Evolutionary conservation across 2,329 filamentous ascomycete species (phyloP).

Genomic region (Sphaerulina populicola): DNA sequence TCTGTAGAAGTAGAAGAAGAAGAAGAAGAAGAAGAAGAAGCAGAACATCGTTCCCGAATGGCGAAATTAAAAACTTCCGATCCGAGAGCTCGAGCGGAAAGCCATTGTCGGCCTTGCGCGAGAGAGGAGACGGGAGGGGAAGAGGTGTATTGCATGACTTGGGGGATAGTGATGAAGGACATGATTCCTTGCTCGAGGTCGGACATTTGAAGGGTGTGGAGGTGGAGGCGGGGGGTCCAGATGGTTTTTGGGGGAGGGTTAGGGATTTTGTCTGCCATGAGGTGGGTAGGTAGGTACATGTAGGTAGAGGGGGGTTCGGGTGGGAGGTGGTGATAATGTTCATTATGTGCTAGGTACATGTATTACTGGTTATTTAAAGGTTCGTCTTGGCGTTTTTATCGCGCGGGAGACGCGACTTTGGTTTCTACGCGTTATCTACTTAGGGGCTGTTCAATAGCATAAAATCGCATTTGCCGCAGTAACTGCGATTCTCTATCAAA

Average conservation of each 20-base stretch:
- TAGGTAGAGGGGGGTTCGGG: too few relatives aligned
- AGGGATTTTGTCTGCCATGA: not conserved
- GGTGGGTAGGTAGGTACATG: too few relatives aligned
- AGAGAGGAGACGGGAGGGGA: slow-evolving; percentile 14
- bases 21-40: slow-evolving; percentile 31
- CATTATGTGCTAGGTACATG: not conserved
- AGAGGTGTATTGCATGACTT: slow-evolving; percentile 26
- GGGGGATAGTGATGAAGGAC: slow-evolving; percentile 41
- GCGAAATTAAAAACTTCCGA: slow-evolving; percentile 49
- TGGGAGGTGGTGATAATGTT: not conserved
- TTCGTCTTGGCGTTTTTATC: not conserved
- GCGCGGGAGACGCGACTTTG: slow-evolving; percentile 1
- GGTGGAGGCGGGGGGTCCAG: slow-evolving; percentile 16
- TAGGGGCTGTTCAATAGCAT: too few relatives aligned
- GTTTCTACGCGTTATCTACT: slow-evolving; percentile 7
- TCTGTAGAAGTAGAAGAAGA: too few relatives aligned
- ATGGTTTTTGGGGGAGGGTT: slow-evolving; percentile 14
- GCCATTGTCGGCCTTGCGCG: slow-evolving; percentile 31
- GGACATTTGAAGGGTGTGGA: slow-evolving; percentile 18
- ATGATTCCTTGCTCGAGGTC: slow-evolving; percentile 26
- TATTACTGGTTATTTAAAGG: not conserved
- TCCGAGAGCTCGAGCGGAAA: slow-evolving; percentile 32
- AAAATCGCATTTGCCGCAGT: too few relatives aligned
- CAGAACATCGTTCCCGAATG: slow-evolving; percentile 37
- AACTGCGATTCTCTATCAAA: too few relatives aligned